Evolutionary conservation across 495 filamentous ascomycete species (phyloP), one percentile per base, ranked within the genome.

Genomic region (Neurospora sp.): DNA sequence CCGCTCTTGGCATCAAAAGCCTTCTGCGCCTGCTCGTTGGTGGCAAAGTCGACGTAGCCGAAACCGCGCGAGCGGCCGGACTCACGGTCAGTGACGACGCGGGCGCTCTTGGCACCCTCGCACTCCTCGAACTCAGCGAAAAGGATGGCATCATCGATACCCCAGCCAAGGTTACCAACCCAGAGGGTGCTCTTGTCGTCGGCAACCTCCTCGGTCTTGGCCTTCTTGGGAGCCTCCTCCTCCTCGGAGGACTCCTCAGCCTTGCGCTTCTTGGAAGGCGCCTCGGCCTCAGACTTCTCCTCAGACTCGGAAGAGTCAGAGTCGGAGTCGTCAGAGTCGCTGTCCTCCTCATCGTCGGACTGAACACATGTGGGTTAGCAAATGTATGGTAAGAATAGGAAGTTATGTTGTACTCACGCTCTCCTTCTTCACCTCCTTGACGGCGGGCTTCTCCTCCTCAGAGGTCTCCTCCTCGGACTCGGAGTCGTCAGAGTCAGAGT

Each of bases 141-240:
- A 71, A 99, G 90, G 89, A 91, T 93, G 74, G 96, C 92, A 81
- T 98, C 96, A 78, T 97, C 94, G 69, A 99, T 86, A 78, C 91
- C 94, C 94, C 94, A 99, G 78, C 93, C 95, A 72, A 99, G 87
- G 85, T 94, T 95, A 75, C 96, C 96, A 76, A 96, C 89, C 84
- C 97, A 98, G 68, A 98, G 89, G 77, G 86, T 87, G 27, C 87
- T 86, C 74, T 85, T 86, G 79, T 89, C 87, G 9, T 87, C 86
- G 22, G 75, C 76, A 40, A 76, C 77, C 59, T 78, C 75, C 41
- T 89, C 89, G 22, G 88, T 88, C 91, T 97, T 98, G 80, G 84
- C 83, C 89, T 97, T 97, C 90, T 99, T 99, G 71, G 87, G 81
- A 5, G 84, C 75, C 53, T 89, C 82, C 12, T 83, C 83, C 68